Evolutionary conservation across 2,329 filamentous ascomycete genomes (phyloP), one percentile per base, ranked within the genome.

Genomic region (Dichotomopilus funicola): DNA sequence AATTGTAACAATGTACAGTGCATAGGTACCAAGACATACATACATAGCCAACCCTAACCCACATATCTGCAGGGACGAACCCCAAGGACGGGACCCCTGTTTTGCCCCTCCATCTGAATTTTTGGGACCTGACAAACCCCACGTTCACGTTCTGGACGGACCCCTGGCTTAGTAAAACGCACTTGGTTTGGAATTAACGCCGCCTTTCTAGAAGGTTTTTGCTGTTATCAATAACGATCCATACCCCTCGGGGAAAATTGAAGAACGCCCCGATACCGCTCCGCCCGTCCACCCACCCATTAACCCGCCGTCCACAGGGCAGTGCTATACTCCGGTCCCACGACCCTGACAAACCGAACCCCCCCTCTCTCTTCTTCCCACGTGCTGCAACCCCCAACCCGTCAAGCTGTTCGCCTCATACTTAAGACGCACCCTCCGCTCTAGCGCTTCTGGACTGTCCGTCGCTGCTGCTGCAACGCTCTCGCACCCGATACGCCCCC

Each of bases 321-420:
- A 27, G 2, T 27, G 19, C 19, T 27, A 27, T 27, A 27, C 19
- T 27, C 19, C 43, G 27, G 35, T 50, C 9, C 19, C 34, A 42
- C 40, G 13, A 40, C 37, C 37, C 11, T 47, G 40, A 47, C 49
- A 43, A 53, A 37, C 12, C 43, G 49, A 34, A 33, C 52, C 57
- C 35, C 27, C 41, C 58, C 57, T 56, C 53, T 45, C 48, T 41
- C 42, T 31, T 49, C 56, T 33, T 31, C 42, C 58, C 52, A 55
- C 53, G 19, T 27, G 19, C 19, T 27, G 2, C 19, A 27, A 42
- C 46, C 51, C 45, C 36, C 53, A 52, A 69, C 78, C 78, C 83
- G 86, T 76, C 89, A 96, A 91, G 78, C 82, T 96, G 92, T 96
- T 95, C 81, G 89, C 89, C 78, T 90, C 86, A 72, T 78, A 82